Conservation (phyloP, 305 asterid species). For the Fraxinus latifolia region DNA sequence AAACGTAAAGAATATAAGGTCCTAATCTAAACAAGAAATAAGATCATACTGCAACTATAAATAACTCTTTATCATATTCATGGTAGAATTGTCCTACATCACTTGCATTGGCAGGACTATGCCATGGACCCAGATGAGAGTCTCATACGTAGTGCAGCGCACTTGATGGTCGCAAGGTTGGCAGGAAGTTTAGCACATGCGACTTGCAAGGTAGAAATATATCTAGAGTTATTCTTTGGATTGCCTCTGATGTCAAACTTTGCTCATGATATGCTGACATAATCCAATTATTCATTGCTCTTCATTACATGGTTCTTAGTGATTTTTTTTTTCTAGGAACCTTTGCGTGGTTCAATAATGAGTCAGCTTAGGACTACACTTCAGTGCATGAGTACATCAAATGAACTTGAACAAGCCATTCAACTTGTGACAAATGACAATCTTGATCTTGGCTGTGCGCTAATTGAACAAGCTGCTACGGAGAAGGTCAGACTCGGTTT, state of each 20-base stretch:
- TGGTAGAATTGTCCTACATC: background rate
- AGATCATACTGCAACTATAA: background rate
- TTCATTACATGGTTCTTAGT: slow-evolving; percentile 11
- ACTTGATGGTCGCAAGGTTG: slow-evolving; percentile 97
- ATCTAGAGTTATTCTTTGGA: background rate
- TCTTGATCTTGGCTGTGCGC: slow-evolving; percentile 96
- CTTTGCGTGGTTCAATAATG: slow-evolving; percentile 80
- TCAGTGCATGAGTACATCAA: slow-evolving; percentile 55
- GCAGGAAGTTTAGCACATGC: slow-evolving; percentile 99
- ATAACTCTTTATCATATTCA: background rate
- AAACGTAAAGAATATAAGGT: background rate
- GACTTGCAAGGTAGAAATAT: slow-evolving; percentile 83
- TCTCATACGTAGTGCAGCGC: slow-evolving; percentile 86
- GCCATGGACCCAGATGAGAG: slow-evolving; percentile 98
- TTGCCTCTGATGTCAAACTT: background rate
- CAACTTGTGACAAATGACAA: slow-evolving; percentile 89
- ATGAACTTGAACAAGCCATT: slow-evolving; percentile 81
- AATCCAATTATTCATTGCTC: background rate
- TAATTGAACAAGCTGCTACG: slow-evolving; percentile 98
- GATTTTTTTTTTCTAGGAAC: slow-evolving; percentile 54
- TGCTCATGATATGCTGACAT: background rate
- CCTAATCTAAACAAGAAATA: background rate
- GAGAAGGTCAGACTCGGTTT: slow-evolving; percentile 61
- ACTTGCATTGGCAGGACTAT: slow-evolving; percentile 64
- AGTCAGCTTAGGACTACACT: slow-evolving; percentile 78